Base-by-base conservation (phyloP, 352 stramenopile genomes). In the Phytophthora ramorum region DNA sequence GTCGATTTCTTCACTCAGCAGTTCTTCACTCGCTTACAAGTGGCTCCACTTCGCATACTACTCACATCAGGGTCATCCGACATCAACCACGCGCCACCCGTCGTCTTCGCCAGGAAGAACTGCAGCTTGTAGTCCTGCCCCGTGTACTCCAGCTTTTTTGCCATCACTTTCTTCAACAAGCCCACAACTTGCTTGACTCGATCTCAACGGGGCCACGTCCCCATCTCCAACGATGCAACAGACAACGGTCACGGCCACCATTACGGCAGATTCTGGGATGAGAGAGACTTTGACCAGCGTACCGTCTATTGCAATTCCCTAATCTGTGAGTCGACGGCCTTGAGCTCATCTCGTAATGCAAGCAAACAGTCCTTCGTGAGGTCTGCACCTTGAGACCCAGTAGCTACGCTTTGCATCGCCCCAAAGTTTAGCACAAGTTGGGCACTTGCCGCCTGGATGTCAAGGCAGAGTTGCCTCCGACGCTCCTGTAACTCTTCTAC, bases 361-460 rank as follows among this genome's bases (percentile, higher is more conserved):
- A 63, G 9, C 40, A 78, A 58, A 4, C 51, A 54, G 34, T 50
- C 19, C 34, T 68, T 73, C 19, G 52, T 64, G 12, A 45, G 8
- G 0, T 72, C 47, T 17, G 52, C 26, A 8, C 71, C 56, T 3
- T 58, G 57, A 7, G 56, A 65, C 32, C 38, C 28, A 28, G 32
- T 5, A 17, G 8, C 35, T 12, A n/a, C 49, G 3, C 12, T 55
- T 22, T 61, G 59, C 28, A 34, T 46, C 12, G 41, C 50, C 22
- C 69, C 61, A 56, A 77, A 72, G 7, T 59, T 69, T 41, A 88
- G 47, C 37, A 83, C 75, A 17, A 86, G 66, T 28, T 77, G 71
- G 46, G 79, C 76, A 49, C 76, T 88, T 55, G 71, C 76, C 2
- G 70, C 64, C 28, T 88, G 79, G 47, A 88, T 84, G 37, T 88